phyloP scores from a whole-genome alignment of 164 flowering plant genomes.

The Vitis rupestris region DNA sequence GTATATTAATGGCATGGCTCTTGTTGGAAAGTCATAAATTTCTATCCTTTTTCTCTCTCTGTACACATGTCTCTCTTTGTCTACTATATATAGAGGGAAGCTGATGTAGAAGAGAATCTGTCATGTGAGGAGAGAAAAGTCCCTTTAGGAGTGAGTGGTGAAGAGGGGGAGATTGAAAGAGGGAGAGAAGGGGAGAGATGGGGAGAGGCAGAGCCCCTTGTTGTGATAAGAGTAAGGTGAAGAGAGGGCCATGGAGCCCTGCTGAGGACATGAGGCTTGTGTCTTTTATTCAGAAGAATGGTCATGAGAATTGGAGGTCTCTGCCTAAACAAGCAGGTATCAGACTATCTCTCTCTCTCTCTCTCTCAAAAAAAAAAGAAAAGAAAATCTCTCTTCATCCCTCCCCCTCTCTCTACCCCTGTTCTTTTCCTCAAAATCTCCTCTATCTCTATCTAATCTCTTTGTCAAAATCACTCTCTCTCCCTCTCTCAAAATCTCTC shows the following conservation, averaged over 20 bases:
- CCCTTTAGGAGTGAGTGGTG: background rate
- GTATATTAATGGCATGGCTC: no score
- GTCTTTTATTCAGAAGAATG: slow-evolving; percentile 59
- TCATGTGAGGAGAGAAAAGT: background rate
- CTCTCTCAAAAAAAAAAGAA: background rate
- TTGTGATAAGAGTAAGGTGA: slow-evolving; percentile 66
- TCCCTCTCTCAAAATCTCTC: background rate
- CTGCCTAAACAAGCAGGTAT: slow-evolving; percentile 75
- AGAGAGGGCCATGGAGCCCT: slow-evolving; percentile 82
- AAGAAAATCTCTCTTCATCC: slow-evolving; percentile 4
- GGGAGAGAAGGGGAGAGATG: slow-evolving; percentile 17
- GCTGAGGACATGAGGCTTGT: slow-evolving; percentile 64
- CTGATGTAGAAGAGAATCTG: background rate
- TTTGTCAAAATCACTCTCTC: no score
- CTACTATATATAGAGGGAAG: background rate
- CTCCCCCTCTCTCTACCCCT: slow-evolving; percentile 1
- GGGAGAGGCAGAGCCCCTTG: slow-evolving; percentile 68
- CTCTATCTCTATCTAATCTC: background rate
- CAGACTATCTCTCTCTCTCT: slow-evolving; percentile 15
- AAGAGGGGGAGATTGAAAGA: slow-evolving; percentile 1
- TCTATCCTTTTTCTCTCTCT: slow-evolving; percentile 1
- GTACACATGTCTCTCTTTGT: background rate
- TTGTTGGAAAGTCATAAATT: background rate
- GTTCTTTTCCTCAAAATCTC: background rate
- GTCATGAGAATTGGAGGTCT: slow-evolving; percentile 80